Evolutionary conservation across 192 early-diverging fungal species (phyloP), one percentile per base, ranked within the genome.

Genomic region (Borealophlyctis nickersoniae): DNA sequence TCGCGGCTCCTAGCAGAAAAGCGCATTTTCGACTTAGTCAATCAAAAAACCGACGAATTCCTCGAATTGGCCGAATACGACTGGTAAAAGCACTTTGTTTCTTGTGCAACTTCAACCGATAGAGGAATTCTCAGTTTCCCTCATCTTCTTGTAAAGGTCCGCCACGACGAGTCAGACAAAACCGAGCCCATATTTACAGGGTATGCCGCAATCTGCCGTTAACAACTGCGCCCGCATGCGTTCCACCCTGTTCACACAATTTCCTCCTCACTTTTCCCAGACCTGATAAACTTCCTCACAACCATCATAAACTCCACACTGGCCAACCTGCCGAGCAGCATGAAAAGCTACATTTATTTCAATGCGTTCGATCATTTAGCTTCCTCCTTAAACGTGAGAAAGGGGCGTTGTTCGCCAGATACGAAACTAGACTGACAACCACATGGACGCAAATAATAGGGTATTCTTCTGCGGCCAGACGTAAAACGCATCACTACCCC

Each of bases 1-100:
- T 86, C 88, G 0, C 70, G 82, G 52, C 66, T 72, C 35, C 75
- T 76, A n/a, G 87, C 87, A 1, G 92, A 94, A 59, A 89, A 92
- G 63, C 83, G 90, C 28, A 87, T 93, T 36, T 88, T 87, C 48
- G 83, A 88, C 48, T 66, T 93, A 0, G 83, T 94, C 30, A 87
- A 93, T 61, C 76, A 79, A 52, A 94, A 92, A 59, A 81, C 91
- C 60, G 91, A 92, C 62, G 83, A 87, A 30, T 91, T 91, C 57
- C 70, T 94, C 28, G 88, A 92, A 39, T 55, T 91, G 11, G 87
- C 87, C 11, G 89, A 90, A 66, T 94, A 93, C 67, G 89, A 94
- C 32, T 94, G 91, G 91, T 88, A 73, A 31, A 45, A 30, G 5
- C 35, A 31, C 11, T 9, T 24, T 35, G 31, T 49, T 35, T n/a